These are phyloP conservation scores for Dictyostelium brefeldianum DNA, from an alignment of 78 protist genomes.

Conservation along the genomic window DNA sequence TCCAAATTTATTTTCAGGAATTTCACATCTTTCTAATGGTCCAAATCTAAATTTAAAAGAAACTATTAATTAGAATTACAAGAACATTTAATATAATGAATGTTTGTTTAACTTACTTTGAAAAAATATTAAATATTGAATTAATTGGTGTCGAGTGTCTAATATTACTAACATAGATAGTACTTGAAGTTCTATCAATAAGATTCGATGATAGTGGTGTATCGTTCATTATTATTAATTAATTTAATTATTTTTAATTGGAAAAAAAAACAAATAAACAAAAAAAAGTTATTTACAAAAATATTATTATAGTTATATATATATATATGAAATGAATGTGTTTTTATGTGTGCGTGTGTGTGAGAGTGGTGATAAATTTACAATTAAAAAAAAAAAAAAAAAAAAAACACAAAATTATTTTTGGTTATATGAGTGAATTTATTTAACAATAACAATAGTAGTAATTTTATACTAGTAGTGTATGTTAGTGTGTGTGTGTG, in stretches of 20 bases:
- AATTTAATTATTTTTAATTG: neutral
- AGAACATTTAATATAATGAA: no score
- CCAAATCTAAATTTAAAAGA: conserved; percentile 73
- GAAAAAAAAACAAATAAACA: neutral
- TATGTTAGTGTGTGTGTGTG: no score
- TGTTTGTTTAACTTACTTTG: conserved; percentile 24
- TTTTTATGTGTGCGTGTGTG: no score
- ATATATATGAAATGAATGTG: neutral
- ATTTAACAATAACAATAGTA: no score
- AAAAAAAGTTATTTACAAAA: neutral
- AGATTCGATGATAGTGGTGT: conserved; percentile 57
- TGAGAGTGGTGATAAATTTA: no score
- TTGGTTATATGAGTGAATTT: no score
- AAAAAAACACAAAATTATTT: no score
- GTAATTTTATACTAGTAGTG: no score
- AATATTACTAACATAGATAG: conserved; percentile 82
- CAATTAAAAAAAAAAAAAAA: neutral
- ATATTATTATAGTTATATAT: neutral
- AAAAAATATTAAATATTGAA: conserved; percentile 62
- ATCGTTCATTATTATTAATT: conserved; percentile 54
- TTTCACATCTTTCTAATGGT: conserved; percentile 69
- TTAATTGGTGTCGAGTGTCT: conserved; percentile 74
- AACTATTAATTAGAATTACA: no score
- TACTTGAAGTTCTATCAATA: conserved; percentile 78
- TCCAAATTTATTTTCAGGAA: conserved; percentile 79